Evolutionary conservation across 139 green algal genomes (phyloP), one percentile per base, ranked within the genome.

Genomic region (Haematococcus sp.): DNA sequence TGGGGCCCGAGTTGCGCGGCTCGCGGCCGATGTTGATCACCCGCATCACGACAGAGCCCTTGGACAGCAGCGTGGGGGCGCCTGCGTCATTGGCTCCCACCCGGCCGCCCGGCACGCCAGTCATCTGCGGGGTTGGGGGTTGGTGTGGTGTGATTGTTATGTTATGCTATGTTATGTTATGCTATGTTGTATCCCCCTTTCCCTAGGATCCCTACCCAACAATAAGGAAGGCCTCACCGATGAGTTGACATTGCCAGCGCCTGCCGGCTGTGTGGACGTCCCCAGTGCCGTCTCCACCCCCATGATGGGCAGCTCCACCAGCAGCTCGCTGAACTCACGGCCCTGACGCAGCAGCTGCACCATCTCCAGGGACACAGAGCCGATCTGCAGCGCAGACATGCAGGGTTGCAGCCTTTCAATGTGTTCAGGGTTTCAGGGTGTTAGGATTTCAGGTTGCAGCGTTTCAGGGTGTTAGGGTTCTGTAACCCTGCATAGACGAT

Each of bases 341-440:
- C 86, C 86, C 74, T 93, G 88, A 25, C 88, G 80, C 68, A 93
- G 84, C 67, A 93, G 79, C 17, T 72, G 70, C 25, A 78, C 71
- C 44, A 93, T 69, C 43, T 83, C 68, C 4, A 89, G 25, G n/a
- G 66, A 61, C 1, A 66, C 77, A 4, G 76, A 87, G 71, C 88
- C 88, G 1, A 91, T 17, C 83, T 90, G 69, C 46, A 34, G n/a
- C 0, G 40, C 40, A 49, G 11, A 49, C 40, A 49, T 7, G 40
- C 40, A 49, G 40, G 40, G 7, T 19, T 49, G n/a, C n/a, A n/a
- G n/a, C n/a, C n/a, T n/a, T n/a, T n/a, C n/a, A n/a, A n/a, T n/a
- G n/a, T n/a, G n/a, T n/a, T n/a, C n/a, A n/a, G n/a, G n/a, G n/a
- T n/a, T n/a, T n/a, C n/a, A n/a, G n/a, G n/a, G n/a, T n/a, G n/a